Conservation (phyloP, 768 basidiomycete species). For the Favolaschia claudopus region DNA sequence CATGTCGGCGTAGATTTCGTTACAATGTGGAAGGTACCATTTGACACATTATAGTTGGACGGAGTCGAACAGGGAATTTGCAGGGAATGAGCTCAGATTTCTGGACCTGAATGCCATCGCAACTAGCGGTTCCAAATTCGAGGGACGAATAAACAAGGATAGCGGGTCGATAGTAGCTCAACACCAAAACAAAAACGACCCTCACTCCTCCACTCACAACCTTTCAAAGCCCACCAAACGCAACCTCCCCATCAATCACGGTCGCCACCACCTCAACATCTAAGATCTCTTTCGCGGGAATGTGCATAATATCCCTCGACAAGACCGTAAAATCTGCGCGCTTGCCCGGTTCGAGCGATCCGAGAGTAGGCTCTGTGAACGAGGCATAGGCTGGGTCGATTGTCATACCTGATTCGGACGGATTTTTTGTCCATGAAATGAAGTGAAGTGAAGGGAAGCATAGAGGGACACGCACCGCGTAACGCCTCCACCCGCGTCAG, state of each 20-base stretch:
- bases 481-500: constrained; percentile 86
- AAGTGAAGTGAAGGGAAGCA: not conserved
- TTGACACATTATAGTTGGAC: no score
- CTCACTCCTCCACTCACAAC: no score
- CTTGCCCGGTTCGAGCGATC: constrained; percentile 79
- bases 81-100: no score
- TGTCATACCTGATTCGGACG: constrained; percentile 76
- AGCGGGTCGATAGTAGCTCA: no score
- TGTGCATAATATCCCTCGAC: constrained; percentile 77
- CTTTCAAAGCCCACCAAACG: constrained; percentile 46
- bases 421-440: not conserved
- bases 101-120: no score
- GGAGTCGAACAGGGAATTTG: no score
- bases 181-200: no score
- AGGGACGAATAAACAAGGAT: no score
- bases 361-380: constrained; percentile 74
- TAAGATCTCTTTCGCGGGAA: constrained; percentile 60
- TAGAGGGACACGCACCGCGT: constrained; percentile 52
- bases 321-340: constrained; percentile 89
- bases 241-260: constrained; percentile 66
- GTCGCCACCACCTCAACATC: constrained; percentile 65
- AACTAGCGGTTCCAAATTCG: no score
- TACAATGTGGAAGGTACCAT: no score
- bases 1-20: no score
- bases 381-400: constrained; percentile 88